Base-by-base conservation (phyloP, 73 alveolate genomes). In the Paramecium bursaria region DNA sequence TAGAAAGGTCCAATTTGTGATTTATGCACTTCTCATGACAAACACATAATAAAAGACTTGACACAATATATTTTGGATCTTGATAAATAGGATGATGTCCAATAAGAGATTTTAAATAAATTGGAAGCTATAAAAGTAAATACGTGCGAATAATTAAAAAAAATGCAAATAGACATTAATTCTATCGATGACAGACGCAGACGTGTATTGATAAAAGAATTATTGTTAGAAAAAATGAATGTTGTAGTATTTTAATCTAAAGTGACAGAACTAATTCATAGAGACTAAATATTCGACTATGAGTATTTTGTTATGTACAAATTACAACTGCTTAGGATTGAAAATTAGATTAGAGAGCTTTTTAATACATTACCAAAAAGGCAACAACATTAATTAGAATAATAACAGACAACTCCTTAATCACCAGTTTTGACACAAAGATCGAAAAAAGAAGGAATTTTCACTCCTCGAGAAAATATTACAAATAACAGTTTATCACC, bases 381-480 rank as follows among this genome's bases (percentile, higher is more conserved):
- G 15, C 14, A 10, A 26, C 10, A 13, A 10, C 7, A 57, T 30
- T 19, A 25, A 30, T n/a, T n/a, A 29, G 15, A 30, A 30, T 31
- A 30, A n/a, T 42, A 57, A 23, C 3, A 57, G 33, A 27, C 76
- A 30, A 26, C 74, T 25, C 46, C 10, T 0, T 17, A 57, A 57
- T 57, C 76, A 3, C 50, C 47, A 23, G 26, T 30, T 30, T 57
- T 27, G 33, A 30, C 76, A 0, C 27, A 57, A 30, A 4, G 76
- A 57, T 57, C 76, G 14, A 57, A 57, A 30, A 57, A 57, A 57
- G 2, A 57, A 57, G 17, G 76, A 57, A 57, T 50, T 30, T 0
- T 30, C 33, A 57, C 33, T 57, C 26, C 15, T 30, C 27, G 26
- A 57, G 33, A 57, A 57, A 57, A 23, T 30, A 29, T n/a, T 11